Evolutionary conservation across 129 eudicot genomes (phyloP).

Genomic region (Helianthus tuberosus): DNA sequence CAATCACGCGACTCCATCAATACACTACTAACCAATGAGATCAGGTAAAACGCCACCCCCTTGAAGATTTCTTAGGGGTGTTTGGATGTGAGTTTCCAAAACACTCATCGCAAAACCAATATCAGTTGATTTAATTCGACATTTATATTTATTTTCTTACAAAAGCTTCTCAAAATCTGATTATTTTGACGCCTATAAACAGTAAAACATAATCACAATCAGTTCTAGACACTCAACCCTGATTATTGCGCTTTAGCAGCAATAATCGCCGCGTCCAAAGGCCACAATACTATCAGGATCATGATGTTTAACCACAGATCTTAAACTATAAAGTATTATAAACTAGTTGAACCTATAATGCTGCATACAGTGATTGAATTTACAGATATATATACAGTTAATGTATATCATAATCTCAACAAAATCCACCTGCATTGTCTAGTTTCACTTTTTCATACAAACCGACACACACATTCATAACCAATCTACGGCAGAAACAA

Average conservation of each 20-base stretch:
- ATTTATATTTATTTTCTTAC: not conserved
- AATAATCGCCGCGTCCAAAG: not conserved
- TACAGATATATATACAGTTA: not conserved
- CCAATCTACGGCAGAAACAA: conserved; percentile 7
- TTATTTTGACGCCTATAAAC: not conserved
- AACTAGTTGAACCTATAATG: not conserved
- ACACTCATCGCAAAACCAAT: not conserved
- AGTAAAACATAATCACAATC: not conserved
- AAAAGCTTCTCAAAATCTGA: not conserved
- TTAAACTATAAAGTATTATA: not conserved
- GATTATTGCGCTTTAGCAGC: not conserved
- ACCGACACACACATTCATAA: conserved; percentile 11
- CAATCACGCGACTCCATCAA: too few species aligned
- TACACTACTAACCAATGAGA: too few species aligned
- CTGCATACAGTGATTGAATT: not conserved
- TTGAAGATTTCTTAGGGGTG: not conserved
- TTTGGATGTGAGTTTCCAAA: not conserved
- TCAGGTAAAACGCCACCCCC: too few species aligned
- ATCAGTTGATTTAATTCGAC: not conserved
- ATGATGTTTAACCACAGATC: conserved; percentile 3
- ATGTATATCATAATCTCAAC: not conserved
- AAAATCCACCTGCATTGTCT: conserved; percentile 18
- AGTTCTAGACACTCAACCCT: not conserved
- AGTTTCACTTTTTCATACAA: conserved; percentile 4
- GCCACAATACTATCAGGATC: not conserved